These are phyloP conservation scores for Lophium mytilinum DNA, from an alignment of 495 filamentous ascomycete species.

Conservation along the genomic window DNA sequence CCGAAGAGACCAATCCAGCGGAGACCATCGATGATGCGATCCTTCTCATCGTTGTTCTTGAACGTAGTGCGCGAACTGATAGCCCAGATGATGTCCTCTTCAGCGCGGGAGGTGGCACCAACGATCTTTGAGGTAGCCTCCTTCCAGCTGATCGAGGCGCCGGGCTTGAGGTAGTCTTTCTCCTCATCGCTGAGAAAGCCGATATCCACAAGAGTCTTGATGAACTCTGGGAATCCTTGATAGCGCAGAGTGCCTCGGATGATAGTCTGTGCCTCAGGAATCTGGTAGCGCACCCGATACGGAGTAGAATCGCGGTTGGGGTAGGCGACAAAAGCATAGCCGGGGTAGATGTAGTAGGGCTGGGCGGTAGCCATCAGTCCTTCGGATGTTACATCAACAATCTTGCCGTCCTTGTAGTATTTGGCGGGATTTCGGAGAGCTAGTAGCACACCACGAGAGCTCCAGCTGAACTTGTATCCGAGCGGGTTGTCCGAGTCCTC, in stretches of 20 bases:
- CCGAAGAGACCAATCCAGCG: conserved; percentile 87
- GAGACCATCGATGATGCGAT: conserved; percentile 67
- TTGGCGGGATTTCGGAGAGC: conserved; percentile 79
- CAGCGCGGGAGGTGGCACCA: conserved; percentile 50
- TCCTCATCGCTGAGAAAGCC: conserved; percentile 69
- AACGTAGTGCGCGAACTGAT: conserved; percentile 72
- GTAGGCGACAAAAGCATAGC: conserved; percentile 87
- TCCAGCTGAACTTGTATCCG: conserved; percentile 84
- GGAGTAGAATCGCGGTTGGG: conserved; percentile 84
- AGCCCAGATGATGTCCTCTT: conserved; percentile 59
- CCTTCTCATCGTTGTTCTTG: conserved; percentile 59
- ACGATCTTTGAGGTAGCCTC: conserved; percentile 70
- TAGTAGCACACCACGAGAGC: conserved; percentile 73
- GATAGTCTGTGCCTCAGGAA: conserved; percentile 74
- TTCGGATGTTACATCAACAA: conserved; percentile 40
- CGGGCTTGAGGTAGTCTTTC: conserved; percentile 48
- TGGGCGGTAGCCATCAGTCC: conserved; percentile 83
- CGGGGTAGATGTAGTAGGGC: conserved; percentile 83
- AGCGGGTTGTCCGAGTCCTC: conserved; percentile 84
- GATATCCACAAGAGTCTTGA: conserved; percentile 77
- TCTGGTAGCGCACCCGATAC: conserved; percentile 81
- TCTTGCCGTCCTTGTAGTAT: conserved; percentile 71
- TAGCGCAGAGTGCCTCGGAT: conserved; percentile 74
- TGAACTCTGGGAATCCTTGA: conserved; percentile 79
- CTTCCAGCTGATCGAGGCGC: conserved; percentile 57